Conservation (phyloP, 2,329 filamentous ascomycete species). For the Fusarium bactridioides region DNA sequence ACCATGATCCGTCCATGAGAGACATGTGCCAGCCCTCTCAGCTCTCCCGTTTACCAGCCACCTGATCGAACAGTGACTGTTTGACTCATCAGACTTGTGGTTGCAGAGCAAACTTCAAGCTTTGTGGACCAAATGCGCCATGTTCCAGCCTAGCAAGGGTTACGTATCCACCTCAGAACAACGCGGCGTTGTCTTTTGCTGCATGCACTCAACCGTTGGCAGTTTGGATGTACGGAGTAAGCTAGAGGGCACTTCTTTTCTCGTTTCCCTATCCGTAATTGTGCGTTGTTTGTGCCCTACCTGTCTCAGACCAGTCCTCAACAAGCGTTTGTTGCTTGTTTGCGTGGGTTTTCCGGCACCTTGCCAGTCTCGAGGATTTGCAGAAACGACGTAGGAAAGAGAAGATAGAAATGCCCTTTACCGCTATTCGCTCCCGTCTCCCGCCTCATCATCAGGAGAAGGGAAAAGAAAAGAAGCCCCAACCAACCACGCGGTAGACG, state of each 20-base stretch:
- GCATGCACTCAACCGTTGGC: conserved; percentile 43
- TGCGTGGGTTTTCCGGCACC: neutral
- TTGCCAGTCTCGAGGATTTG: neutral
- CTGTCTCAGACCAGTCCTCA: neutral
- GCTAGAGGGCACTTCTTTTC: conserved; percentile 14
- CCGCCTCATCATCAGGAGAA: neutral
- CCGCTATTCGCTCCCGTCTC: conserved; percentile 1
- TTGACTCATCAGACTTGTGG: neutral
- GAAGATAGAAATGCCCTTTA: neutral
- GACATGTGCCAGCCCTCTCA: conserved; percentile 1
- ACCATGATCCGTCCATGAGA: neutral
- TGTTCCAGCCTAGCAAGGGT: conserved; percentile 17
- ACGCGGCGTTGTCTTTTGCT: conserved; percentile 28
- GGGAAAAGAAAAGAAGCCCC: neutral
- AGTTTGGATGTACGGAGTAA: conserved; percentile 1
- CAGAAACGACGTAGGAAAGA: neutral
- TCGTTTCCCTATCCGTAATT: conserved; percentile 10
- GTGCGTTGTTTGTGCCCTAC: conserved; percentile 27
- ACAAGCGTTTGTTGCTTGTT: neutral
- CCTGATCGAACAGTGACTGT: conserved; percentile 3
- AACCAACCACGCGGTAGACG: conserved; percentile 27
- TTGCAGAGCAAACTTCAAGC: conserved; percentile 9
- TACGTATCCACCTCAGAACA: conserved; percentile 11
- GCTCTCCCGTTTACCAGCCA: conserved; percentile 1
- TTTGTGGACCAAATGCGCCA: conserved; percentile 15